Evolutionary conservation across 306 rosid species (phyloP), one percentile per base, ranked within the genome.

Genomic region (Mucuna pruriens): DNA sequence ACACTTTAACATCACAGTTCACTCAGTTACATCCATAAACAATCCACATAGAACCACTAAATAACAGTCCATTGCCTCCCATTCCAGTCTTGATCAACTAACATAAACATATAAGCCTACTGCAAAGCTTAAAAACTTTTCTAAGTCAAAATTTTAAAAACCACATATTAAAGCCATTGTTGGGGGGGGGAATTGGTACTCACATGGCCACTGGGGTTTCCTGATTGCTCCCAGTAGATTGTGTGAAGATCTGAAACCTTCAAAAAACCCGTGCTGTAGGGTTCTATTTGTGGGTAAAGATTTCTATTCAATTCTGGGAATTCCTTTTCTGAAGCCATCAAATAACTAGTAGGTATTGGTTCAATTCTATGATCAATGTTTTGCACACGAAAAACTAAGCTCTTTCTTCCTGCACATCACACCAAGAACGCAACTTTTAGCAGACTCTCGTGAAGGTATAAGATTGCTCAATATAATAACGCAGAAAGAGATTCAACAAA

Each of bases 141-240:
- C n/a, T n/a, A 61, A 20, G 44, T 54, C 8, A n/a, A 20, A 8
- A 48, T 9, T 7, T 34, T 3, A 16, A 33, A 70, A 49, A 33
- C 12, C 0, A 19, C 26, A 74, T 51, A 26, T 13, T 29, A 4
- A 61, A 44, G 61, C 44, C 76, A 58, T 46, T 75, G 55, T 22
- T 2, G 39, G 39, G n/a, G 65, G 20, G 6, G 23, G 7, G 4
- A 73, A 74, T 81, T 5, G 57, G 26, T 76, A 89, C 99, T 89
- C 79, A 95, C 97, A 88, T 95, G 94, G 20, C 97, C 99, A 80
- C 52, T 36, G 0, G 97, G 94, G 80, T 91, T 93, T 65, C 99
- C 97, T 23, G 97, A 95, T 84, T 93, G 95, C 86, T 95, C 99
- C 97, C 97, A 95, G 44, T 90, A 93, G 84, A 95, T 87, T 4